Evolutionary conservation across 768 basidiomycete species (phyloP), one percentile per base, ranked within the genome.

Genomic region (Phlegmacium glaucopus): DNA sequence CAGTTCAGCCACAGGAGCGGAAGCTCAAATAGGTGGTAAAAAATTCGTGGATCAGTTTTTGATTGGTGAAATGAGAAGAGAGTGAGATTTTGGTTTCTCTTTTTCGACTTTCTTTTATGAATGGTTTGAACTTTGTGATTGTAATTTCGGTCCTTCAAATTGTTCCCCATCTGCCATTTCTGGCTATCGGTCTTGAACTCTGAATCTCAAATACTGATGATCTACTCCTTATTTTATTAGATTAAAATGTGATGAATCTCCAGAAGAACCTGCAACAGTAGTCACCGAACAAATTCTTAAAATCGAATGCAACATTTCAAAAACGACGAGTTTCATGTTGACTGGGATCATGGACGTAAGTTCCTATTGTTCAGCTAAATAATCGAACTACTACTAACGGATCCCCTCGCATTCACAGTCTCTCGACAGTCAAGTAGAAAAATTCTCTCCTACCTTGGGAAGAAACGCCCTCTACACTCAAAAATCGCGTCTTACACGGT

Each of bases 251-350:
- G 82, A 85, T 35, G 95, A 97, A 62, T 81, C 87, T 2, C 74
- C 87, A 0, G 86, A 91, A 8, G 96, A 99, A 59, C 70, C 80
- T 0, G 58, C 83, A 5, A 79, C 84, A 7, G 63, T 82, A 2
- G 67, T 77, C 0, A 71, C 62, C 6, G 94, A 98, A 58, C 79
- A 76, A 22, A 83, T 94, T 11, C 77, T 92, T 41, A 95, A 98
- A 65, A 71, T 98, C 18, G 88, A 91, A 54, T 98, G 95, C 61
- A 95, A 95, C 64, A 99, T 99, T 59, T 77, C 76, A n/a, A 70
- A 71, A 39, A 73, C 74, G 22, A 97, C 94, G 12, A 97, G 94
- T 66, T 95, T 84, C 62, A 85, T 99, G 84, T 72, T 85, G 39
- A 75, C 78, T 17, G 94, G 95, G 1, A 89, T 99, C 55, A 74